Conservation (phyloP, 2,329 filamentous ascomycete species). For the Ceratocystiopsis brevicomis region DNA sequence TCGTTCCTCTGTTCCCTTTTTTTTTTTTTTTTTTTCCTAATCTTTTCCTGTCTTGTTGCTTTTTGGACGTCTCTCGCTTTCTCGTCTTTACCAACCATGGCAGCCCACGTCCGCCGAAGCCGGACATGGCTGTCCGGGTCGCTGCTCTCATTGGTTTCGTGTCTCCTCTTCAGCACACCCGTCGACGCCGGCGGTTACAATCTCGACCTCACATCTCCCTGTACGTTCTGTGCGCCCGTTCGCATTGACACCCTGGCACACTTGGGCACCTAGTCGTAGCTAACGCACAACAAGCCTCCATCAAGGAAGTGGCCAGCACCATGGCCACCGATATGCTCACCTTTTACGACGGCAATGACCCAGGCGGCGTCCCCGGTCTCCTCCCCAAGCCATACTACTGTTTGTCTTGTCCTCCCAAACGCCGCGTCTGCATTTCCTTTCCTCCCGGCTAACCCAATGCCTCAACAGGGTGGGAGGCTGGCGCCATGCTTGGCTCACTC, state of each 20-base stretch:
- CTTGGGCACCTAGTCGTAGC: neutral
- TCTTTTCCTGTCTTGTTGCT: neutral
- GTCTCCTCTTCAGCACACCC: neutral
- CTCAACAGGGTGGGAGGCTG: conserved; percentile 47
- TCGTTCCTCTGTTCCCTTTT: neutral
- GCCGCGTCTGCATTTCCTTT: no score
- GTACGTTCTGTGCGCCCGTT: neutral
- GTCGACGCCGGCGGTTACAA: conserved; percentile 1
- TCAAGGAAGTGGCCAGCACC: conserved; percentile 26
- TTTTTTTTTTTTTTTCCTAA: neutral
- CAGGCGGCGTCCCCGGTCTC: conserved; percentile 29
- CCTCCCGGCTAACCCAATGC: neutral
- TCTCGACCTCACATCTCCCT: conserved; percentile 4
- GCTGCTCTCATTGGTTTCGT: neutral
- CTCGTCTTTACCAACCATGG: neutral
- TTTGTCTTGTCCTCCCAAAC: neutral
- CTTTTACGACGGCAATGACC: conserved; percentile 28
- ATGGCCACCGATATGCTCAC: conserved; percentile 30
- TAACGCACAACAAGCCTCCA: conserved; percentile 21
- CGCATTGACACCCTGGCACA: neutral
- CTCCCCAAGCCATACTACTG: conserved; percentile 14
- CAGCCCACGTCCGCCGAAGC: neutral
- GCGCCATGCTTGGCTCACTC: conserved; percentile 51
- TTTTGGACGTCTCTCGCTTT: neutral
- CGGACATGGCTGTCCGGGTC: neutral